Percentiles rank a stretch among this genome's conserved stretches.
Evolutionary conservation across 768 basidiomycete species (phyloP).

Genomic region (Panus rudis): DNA sequence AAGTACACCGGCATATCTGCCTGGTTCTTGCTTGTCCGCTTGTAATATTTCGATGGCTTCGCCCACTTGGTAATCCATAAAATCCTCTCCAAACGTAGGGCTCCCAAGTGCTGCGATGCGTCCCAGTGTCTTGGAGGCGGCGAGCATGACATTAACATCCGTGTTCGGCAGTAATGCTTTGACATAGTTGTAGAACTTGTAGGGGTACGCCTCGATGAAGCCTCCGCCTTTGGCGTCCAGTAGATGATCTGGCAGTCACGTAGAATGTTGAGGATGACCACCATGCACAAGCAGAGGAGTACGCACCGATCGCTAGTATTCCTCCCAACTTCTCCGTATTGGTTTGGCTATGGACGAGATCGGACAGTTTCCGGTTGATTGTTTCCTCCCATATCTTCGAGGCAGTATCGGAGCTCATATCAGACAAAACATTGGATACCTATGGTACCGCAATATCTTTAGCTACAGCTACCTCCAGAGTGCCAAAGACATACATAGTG

Average conservation of each 20-base stretch:
- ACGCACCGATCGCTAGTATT: slow-evolving; percentile 77
- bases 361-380: slow-evolving; percentile 73
- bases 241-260: slow-evolving; percentile 52
- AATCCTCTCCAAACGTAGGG: slow-evolving; percentile 75
- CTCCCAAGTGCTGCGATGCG: slow-evolving; percentile 82
- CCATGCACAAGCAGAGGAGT: not conserved
- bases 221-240: slow-evolving; percentile 75
- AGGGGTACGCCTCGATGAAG: slow-evolving; percentile 75
- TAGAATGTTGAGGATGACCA: not conserved
- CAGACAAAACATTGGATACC: slow-evolving; percentile 68
- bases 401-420: slow-evolving; percentile 76
- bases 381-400: slow-evolving; percentile 82
- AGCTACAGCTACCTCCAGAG: slow-evolving; percentile 2
- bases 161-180: slow-evolving; percentile 86
- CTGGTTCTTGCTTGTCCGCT: slow-evolving; percentile 67
- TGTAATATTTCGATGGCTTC: slow-evolving; percentile 76
- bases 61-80: slow-evolving; percentile 86
- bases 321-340: slow-evolving; percentile 80
- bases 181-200: slow-evolving; percentile 89
- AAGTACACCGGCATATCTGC: slow-evolving; percentile 89
- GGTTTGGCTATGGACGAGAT: slow-evolving; percentile 76
- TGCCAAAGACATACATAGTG: slow-evolving; percentile 52
- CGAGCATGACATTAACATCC: slow-evolving; percentile 91
- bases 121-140: slow-evolving; percentile 88
- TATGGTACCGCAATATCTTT: slow-evolving; percentile 22